Evolutionary conservation across 1,139 yeast genomes (phyloP).

Genomic region (Pichia sorboxylosa): DNA sequence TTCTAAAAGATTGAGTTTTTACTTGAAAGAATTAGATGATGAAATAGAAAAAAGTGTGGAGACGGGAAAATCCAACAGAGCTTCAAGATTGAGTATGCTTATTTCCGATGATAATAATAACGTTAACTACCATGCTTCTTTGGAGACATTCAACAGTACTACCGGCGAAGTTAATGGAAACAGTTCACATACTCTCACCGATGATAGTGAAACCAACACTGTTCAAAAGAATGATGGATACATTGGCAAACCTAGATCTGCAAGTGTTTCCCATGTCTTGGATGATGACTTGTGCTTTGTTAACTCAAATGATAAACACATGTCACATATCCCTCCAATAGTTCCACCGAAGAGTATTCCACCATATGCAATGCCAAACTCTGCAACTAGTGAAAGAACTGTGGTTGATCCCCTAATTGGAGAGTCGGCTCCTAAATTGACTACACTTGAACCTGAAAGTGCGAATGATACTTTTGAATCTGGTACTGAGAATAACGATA

Average conservation of each 20-base stretch:
- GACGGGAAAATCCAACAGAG: constrained; percentile 15
- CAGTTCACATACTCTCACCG: constrained; percentile 8
- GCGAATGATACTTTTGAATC: constrained; percentile 9
- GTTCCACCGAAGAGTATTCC: background rate
- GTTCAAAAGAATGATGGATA: constrained; percentile 13
- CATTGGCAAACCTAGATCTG: constrained; percentile 10
- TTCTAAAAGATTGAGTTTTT: constrained; percentile 47
- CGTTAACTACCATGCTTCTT: background rate
- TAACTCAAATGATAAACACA: background rate
- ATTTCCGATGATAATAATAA: constrained; percentile 4
- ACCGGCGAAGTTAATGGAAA: constrained; percentile 3
- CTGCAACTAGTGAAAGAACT: constrained; percentile 2
- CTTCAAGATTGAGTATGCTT: constrained; percentile 11
- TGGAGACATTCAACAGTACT: constrained; percentile 6
- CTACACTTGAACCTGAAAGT: constrained; percentile 5
- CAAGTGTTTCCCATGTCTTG: constrained; percentile 8
- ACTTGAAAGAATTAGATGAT: constrained; percentile 28
- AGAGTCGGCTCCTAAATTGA: background rate
- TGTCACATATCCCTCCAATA: background rate
- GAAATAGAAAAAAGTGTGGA: constrained; percentile 13
- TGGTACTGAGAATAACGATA: constrained; percentile 11
- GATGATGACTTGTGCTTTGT: constrained; percentile 21
- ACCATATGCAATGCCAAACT: too few species aligned
- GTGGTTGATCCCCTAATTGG: background rate
- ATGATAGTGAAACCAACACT: constrained; percentile 19